Base-by-base conservation (phyloP, 2,329 filamentous ascomycete species). In the Pseudopithomyces maydicus region DNA sequence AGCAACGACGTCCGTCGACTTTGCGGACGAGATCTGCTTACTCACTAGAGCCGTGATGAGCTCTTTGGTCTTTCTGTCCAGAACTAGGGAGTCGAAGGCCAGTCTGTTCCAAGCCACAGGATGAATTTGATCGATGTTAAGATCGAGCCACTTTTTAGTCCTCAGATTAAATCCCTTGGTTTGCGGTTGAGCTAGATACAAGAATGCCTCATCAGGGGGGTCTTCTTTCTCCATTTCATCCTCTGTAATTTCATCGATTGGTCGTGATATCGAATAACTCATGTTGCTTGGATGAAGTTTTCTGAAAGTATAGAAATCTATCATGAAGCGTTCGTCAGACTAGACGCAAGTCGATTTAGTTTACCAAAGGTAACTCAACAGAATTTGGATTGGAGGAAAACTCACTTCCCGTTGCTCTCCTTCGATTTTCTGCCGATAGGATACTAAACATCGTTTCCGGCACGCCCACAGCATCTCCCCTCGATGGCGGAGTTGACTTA, bases 41-140 rank as follows among this genome's bases (percentile, higher is more conserved):
- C 38, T 57, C 36, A 73, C 75, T 3, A 84, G 74, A 3, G 83
- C 75, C 51, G 83, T 69, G 49, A 83, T 80, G 35, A 83, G 74
- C 11, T 82, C 81, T 23, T 75, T 74, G 15, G 81, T 81, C 62
- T 84, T 84, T 29, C 79, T 80, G 15, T 77, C 72, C n/a, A 83
- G 78, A 20, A 84, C 71, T 19, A 58, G 46, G 7, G 32, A 22
- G 14, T 58, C 46, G 29, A 58, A 58, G 15, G 56, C 46, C 32
- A 44, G 11, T 26, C 32, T 26, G 33, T 55, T 55, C 56, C 56
- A 58, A 7, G 32, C 33, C 5, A 59, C 51, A 39, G 38, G 39
- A 15, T 12, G 12, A 3, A 60, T 53, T 3, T 46, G 51, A 33
- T 60, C 55, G 8, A 51, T 26, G 19, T 48, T 36, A n/a, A 61